Evolutionary conservation across 2,329 filamentous ascomycete species (phyloP), one percentile per base, ranked within the genome.

Genomic region (Aspergillus piperis): DNA sequence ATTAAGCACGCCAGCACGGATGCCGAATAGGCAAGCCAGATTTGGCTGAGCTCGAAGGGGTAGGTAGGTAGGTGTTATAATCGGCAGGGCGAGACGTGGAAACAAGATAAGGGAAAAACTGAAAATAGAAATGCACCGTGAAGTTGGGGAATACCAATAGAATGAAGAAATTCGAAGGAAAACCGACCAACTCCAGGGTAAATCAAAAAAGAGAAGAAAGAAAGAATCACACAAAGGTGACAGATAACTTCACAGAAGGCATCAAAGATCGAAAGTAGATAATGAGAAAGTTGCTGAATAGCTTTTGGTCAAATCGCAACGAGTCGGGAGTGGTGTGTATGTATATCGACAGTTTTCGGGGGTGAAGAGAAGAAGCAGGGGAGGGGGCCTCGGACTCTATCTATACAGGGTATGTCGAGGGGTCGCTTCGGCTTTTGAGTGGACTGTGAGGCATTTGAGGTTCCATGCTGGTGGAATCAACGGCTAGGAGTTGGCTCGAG

Each of bases 391-490:
- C n/a, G 15, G 21, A 47, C 53, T 42, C 25, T 44, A 44, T 55
- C 53, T 55, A 55, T 55, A 55, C 53, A 47, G 53, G 39, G 23
- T 55, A 55, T 47, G 39, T 42, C 53, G 53, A 21, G 39, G 38
- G 53, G 5, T 55, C 53, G 15, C 25, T 30, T 11, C 53, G 53
- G 42, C 53, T 55, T 38, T 55, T 55, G 2, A 55, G 11, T 11
- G 53, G 53, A 25, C 53, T 55, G 53, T 55, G 53, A 15, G 53
- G 53, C 30, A n/a, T 44, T 19, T 55, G 53, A 1, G 53, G 53
- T 25, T 55, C 53, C 53, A 55, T 55, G 25, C n/a, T 55, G 7
- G 53, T n/a, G 15, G 53, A 55, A n/a, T 55, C 53, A 11, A 55
- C 41, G 5, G 52, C 21, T 7, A 42, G 52, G 5, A 54, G 38